Evolutionary conservation across 2,329 filamentous ascomycete genomes (phyloP), one percentile per base, ranked within the genome.

Genomic region (Fusarium papillatum): DNA sequence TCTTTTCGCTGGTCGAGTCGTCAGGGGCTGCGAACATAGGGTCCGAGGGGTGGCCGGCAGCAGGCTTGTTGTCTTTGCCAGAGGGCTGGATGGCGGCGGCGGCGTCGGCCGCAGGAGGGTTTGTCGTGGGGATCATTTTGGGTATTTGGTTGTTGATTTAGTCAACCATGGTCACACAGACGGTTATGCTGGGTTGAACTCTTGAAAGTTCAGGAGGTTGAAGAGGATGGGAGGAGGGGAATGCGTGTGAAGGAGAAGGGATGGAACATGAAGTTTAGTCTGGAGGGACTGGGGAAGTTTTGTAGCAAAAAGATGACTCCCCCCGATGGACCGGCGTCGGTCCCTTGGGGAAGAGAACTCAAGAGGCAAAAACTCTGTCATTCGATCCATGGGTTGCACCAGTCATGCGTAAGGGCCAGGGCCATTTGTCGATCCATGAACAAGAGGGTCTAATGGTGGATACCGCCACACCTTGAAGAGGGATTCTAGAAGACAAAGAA

Each of bases 141-240:
- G 19, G 50, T 1, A 17, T 73, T 59, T n/a, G 16, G 4, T 34
- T 41, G 36, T 63, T 34, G 29, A 43, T 55, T 76, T 46, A 77
- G 68, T 67, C 70, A 72, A 64, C 66, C 74, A 77, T 77, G 61
- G 75, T 77, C 75, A 77, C 75, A 69, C 73, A 77, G 70, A 76
- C 41, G 59, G 67, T 16, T 68, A 39, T 57, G 16, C n/a, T 34
- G 36, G 19, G 41, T 43, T 11, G 67, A 75, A 73, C 66, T 64
- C 24, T 50, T 50, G 24, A 39, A 39, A 43, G 39, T 68, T 65
- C 67, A 11, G 66, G 67, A 16, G 26, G 26, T 39, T 31, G 13
- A 39, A 29, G 31, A 29, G 24, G 16, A 17, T 5, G 11, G 16
- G 24, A 16, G 10, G 29, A 59, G 24, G n/a, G 50, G 5, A 26